These are phyloP conservation scores for Sporothrix protearum DNA, from an alignment of 2,329 filamentous ascomycete species.

Conservation along the genomic window DNA sequence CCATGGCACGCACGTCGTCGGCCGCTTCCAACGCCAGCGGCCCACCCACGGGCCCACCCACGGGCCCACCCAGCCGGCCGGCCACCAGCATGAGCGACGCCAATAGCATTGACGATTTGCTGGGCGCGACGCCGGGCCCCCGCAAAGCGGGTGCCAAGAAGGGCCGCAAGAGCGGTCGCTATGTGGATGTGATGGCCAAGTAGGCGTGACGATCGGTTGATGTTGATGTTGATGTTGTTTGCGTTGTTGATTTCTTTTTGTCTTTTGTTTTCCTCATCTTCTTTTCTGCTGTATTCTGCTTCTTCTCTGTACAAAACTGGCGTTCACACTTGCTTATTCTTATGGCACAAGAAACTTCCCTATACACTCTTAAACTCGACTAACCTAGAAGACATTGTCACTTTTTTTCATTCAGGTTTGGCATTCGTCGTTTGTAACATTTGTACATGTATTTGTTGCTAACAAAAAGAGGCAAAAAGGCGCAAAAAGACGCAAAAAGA, in stretches of 20 bases:
- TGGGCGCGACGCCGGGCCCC: constrained; percentile 67
- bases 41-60: constrained; percentile 61
- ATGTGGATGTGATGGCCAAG: constrained; percentile 94
- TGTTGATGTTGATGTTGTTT: neutral
- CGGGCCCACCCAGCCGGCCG: constrained; percentile 65
- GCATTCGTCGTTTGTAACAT: neutral
- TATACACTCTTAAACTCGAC: neutral
- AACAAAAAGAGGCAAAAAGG: neutral
- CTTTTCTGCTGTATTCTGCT: neutral
- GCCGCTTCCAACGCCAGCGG: constrained; percentile 42
- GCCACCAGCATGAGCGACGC: constrained; percentile 82
- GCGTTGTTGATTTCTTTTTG: neutral
- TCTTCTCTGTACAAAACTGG: constrained; percentile 12
- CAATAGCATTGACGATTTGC: constrained; percentile 90
- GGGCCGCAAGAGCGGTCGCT: constrained; percentile 77
- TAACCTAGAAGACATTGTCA: neutral
- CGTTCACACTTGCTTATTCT: neutral
- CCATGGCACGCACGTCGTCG: constrained; percentile 44
- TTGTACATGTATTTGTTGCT: constrained; percentile 14
- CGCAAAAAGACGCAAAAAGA: no score
- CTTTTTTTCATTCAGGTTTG: neutral
- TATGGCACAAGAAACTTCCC: neutral
- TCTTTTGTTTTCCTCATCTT: neutral
- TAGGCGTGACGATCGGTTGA: constrained; percentile 34
- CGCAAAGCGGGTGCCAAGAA: constrained; percentile 65